Base-by-base conservation (phyloP, 2,329 filamentous ascomycete species). In the Fusarium sp. region DNA sequence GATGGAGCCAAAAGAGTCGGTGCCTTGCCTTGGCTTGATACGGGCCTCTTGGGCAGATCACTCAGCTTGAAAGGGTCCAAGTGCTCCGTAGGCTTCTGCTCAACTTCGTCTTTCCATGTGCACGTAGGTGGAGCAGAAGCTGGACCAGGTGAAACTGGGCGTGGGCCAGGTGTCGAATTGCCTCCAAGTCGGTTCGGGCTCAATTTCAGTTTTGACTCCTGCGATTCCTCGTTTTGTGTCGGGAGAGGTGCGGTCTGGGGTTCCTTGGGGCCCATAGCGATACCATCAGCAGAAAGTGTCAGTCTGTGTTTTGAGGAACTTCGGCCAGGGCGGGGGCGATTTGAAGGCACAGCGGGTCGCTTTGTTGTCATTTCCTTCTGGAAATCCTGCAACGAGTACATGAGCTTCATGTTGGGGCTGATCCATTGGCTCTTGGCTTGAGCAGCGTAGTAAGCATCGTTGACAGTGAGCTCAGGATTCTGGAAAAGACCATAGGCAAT, bases 371-470 rank as follows among this genome's bases (percentile, higher is more conserved):
- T 77, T 48, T 89, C 83, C 73, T 90, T 90, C 70, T 90, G 88
- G 75, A 94, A 95, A 74, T 95, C 92, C 76, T 94, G 92, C 47
- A 96, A 82, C 70, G 93, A 94, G 83, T 96, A 96, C 85, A 96
- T 94, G 70, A 96, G 83, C 70, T 92, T 92, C 93, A 96, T 96
- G 78, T 96, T 96, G 0, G 92, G 92, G 60, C 92, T 94, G 71
- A 96, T 95, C 92, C 93, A 96, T 74, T 86, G 88, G 78, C 92
- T 96, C 79, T 91, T 91, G 54, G 87, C 85, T 79, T 96, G 93
- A 4, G 93, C 92, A 4, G 89, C 86, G 75, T 93, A 89, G 75
- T 96, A 96, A 4, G 92, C 92, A 76, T 95, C 92, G 74, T 95
- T 94, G 53, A 95, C 92, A 70, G 86, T 92, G 72, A 93, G 80